These are phyloP conservation scores for Dictyostelium gargantuum DNA, from an alignment of 208 protist species.

Conservation along the genomic window DNA sequence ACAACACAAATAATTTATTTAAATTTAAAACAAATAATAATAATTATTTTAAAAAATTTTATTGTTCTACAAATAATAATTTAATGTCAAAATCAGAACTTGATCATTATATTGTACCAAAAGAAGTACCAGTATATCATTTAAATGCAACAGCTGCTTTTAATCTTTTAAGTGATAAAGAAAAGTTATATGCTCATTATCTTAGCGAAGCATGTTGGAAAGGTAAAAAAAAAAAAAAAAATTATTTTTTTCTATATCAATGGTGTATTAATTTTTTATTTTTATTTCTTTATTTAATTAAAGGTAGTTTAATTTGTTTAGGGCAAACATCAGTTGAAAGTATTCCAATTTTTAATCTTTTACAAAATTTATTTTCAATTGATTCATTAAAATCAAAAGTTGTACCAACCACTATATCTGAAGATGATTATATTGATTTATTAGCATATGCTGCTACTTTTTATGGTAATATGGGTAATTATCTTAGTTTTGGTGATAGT, in stretches of 20 bases:
- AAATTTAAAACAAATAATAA: neutral
- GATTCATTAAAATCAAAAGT: conserved; percentile 1
- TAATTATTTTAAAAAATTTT: neutral
- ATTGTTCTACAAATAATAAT: neutral
- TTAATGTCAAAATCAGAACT: neutral
- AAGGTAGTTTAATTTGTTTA: conserved; percentile 71
- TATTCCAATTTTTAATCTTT: conserved; percentile 75
- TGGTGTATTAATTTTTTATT: too few species aligned
- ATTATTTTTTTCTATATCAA: too few species aligned
- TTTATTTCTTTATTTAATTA: too few species aligned
- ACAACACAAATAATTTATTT: neutral
- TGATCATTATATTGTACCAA: neutral
- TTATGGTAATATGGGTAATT: conserved; percentile 94
- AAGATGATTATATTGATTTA: conserved; percentile 83
- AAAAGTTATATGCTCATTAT: conserved; percentile 90
- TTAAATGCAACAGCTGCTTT: conserved; percentile 87
- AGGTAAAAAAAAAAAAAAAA: too few species aligned
- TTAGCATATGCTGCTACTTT: conserved; percentile 88
- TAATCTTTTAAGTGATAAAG: conserved; percentile 83
- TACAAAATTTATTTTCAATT: conserved; percentile 74
- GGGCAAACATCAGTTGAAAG: conserved; percentile 77
- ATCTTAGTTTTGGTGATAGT: conserved; percentile 92
- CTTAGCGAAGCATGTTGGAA: conserved; percentile 69
- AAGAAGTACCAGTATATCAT: conserved; percentile 33
- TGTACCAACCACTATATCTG: conserved; percentile 55